phyloP scores from a whole-genome alignment of 2,329 filamentous ascomycete genomes.

The Monilinia polystroma region DNA sequence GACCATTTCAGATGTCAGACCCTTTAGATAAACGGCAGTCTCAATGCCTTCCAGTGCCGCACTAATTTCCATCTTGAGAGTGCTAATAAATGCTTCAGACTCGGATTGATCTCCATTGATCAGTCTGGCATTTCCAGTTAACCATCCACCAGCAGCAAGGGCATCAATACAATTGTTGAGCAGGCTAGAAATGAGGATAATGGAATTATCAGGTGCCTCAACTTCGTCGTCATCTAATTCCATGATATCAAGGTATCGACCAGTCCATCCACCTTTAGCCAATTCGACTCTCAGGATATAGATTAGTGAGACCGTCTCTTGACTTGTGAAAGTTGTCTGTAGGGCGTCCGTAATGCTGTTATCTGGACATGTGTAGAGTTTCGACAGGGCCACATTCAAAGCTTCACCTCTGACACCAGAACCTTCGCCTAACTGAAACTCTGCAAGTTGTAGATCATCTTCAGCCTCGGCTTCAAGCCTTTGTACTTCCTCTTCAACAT shows the following conservation, averaged over 20 bases:
- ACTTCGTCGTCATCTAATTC: slow-evolving; percentile 48
- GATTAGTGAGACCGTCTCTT: slow-evolving; percentile 70
- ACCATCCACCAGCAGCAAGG: slow-evolving; percentile 72
- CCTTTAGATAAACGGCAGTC: slow-evolving; percentile 64
- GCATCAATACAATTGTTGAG: slow-evolving; percentile 74
- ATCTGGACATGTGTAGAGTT: slow-evolving; percentile 65
- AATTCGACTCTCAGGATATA: slow-evolving; percentile 72
- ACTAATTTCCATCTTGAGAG: slow-evolving; percentile 66
- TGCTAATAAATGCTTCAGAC: slow-evolving; percentile 62
- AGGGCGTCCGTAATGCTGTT: slow-evolving; percentile 61
- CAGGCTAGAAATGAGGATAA: slow-evolving; percentile 69
- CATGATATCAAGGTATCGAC: slow-evolving; percentile 61
- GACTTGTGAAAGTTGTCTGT: slow-evolving; percentile 60
- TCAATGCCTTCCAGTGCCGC: slow-evolving; percentile 71
- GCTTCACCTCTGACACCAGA: slow-evolving; percentile 61
- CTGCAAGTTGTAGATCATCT: slow-evolving; percentile 64
- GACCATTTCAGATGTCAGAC: slow-evolving; percentile 64
- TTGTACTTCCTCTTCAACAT: slow-evolving; percentile 44
- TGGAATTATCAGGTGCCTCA: slow-evolving; percentile 63
- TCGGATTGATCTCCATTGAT: slow-evolving; percentile 49
- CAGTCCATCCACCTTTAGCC: slow-evolving; percentile 73
- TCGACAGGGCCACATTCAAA: slow-evolving; percentile 66
- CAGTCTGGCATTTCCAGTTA: slow-evolving; percentile 59
- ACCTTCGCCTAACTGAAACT: slow-evolving; percentile 65
- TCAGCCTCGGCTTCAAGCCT: slow-evolving; percentile 60